Conservation (phyloP, 169 alveolate genomes). For the Haemoproteus tartakovskyi region DNA sequence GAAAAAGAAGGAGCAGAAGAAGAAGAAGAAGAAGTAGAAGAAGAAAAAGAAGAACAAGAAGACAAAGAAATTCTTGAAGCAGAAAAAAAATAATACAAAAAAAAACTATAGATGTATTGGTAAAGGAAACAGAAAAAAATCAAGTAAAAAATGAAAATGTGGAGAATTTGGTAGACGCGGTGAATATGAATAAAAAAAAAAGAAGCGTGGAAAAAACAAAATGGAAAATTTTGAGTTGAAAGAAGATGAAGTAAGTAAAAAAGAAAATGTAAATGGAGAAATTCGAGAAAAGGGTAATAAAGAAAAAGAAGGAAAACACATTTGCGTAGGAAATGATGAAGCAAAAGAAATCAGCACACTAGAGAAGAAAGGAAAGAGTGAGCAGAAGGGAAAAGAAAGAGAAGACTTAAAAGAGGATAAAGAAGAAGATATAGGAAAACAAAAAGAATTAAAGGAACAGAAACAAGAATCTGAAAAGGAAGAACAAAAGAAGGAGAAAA, state of each 20-base stretch:
- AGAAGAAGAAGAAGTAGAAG: constrained; percentile 5
- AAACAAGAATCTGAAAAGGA: constrained; percentile 3
- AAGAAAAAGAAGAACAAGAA: background rate
- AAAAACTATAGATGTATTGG: no score
- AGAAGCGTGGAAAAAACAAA: no score
- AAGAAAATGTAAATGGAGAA: constrained; percentile 42
- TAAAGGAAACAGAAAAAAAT: no score
- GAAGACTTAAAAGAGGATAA: background rate
- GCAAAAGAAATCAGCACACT: constrained; percentile 46
- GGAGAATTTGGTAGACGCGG: no score
- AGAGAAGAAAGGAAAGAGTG: constrained; percentile 54
- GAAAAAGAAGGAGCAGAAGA: constrained; percentile 1
- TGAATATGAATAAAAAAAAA: no score
- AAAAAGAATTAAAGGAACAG: background rate
- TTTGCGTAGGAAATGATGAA: no score
- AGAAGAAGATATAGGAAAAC: background rate
- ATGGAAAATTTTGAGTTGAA: constrained; percentile 65
- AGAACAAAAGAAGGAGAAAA: constrained; percentile 42
- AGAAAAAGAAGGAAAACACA: constrained; percentile 42
- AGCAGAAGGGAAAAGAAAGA: background rate
- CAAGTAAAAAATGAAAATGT: no score
- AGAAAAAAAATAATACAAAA: no score
- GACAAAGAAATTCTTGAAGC: no score
- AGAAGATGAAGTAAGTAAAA: constrained; percentile 54
- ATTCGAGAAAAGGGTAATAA: constrained; percentile 28